phyloP scores from a whole-genome alignment of 202 grass and related monocot genomes.

The Zoysia matrella region DNA sequence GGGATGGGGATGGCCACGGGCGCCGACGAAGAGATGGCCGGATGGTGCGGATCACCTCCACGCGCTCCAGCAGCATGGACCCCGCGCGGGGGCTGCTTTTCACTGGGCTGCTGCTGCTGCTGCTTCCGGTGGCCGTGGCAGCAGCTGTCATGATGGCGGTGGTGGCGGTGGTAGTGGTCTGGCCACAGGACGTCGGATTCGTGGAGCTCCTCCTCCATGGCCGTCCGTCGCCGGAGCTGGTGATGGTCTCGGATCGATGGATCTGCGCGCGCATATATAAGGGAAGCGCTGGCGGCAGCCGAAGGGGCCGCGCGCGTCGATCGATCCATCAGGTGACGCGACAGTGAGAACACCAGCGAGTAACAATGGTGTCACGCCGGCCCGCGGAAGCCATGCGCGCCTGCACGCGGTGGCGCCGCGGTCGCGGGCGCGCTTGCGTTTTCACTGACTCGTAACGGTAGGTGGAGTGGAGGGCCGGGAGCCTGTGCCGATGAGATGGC shows the following conservation, averaged over 20 bases:
- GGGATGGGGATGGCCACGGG: constrained; percentile 44
- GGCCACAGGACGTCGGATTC: constrained; percentile 73
- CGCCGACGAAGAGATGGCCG: background rate
- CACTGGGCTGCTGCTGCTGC: background rate
- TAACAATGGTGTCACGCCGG: constrained; percentile 54
- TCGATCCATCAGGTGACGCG: background rate
- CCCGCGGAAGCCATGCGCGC: too few species aligned
- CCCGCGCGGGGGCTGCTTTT: too few species aligned
- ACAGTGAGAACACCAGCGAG: constrained; percentile 46
- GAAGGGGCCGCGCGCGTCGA: background rate
- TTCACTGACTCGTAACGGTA: constrained; percentile 6
- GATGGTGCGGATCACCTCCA: background rate
- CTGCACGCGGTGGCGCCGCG: too few species aligned
- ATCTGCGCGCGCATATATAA: constrained; percentile 11
- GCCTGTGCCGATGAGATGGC: too few species aligned
- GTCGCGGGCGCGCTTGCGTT: background rate
- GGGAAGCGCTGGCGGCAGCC: background rate
- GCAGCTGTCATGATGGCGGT: background rate
- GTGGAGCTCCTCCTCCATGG: constrained; percentile 63
- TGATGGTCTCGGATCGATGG: background rate
- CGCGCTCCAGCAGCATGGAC: background rate
- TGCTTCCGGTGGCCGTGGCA: background rate
- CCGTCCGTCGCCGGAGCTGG: constrained; percentile 11
- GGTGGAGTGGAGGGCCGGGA: too few species aligned
- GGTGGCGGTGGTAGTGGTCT: background rate